Evolutionary conservation across 192 early-diverging fungal species (phyloP), one percentile per base, ranked within the genome.

Genomic region (Coemansia sp.): DNA sequence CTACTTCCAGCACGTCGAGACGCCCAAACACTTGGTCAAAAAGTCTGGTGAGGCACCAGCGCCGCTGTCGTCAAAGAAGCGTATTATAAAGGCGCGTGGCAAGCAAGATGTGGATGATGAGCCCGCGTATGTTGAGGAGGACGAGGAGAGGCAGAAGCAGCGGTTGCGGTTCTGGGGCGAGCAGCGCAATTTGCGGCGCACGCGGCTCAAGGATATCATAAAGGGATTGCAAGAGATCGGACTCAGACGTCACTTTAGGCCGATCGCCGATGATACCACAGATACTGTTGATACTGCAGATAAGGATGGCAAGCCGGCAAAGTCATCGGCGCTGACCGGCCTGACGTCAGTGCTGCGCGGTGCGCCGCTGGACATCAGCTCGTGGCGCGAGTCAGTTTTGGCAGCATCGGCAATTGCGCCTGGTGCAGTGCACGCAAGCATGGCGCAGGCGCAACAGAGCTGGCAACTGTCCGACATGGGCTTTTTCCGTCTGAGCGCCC

Each of bases 81-180:
- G 22, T 4, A 54, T 76, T 10, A 66, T 70, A 32, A 67, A 67
- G 48, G 55, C 61, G 3, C 51, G 50, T 39, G 63, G 70, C 55
- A 52, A 57, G 50, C 61, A 68, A 48, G 53, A 53, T 14, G 66
- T 53, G 13, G 68, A 56, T 20, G 68, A 60, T 10, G 53, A 64
- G 54, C 54, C 47, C 8, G 59, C 22, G 23, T 66, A 64, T 27
- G 51, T 73, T 11, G 71, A 73, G 27, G 78, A 81, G 19, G 78
- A 75, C 23, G 73, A 81, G 47, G 78, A 81, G 70, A 62, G 73
- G 4, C 78, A 81, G 66, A 54, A 60, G 20, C 48, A 38, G 14
- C 60, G 72, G 6, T 39, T 55, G 59, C 68, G 58, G 59, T 81
- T 81, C 73, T 81, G 78, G 78, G 78, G 73, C 66, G 73, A 81